Percentiles rank a stretch among this genome's conserved stretches.
Evolutionary conservation across 805 yeast species (phyloP).

Genomic region (Starmerella riodocensis): DNA sequence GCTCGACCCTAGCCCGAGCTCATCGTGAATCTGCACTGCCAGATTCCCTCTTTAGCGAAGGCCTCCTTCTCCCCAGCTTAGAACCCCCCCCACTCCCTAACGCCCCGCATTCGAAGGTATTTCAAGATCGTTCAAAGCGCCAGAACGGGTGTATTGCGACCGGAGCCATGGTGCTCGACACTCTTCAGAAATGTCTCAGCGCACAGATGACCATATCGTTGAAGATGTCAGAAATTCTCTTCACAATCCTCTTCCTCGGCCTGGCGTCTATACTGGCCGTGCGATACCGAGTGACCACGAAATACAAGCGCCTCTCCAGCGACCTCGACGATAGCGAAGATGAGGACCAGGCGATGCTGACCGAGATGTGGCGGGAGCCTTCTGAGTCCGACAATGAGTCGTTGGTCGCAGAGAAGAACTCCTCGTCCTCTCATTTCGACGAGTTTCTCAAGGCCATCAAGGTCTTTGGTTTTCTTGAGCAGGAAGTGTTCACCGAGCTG

Average conservation of each 20-base stretch:
- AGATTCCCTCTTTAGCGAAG: too few relatives aligned
- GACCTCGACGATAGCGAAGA: slow-evolving; percentile 25
- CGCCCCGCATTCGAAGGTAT: too few relatives aligned
- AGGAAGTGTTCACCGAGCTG: slow-evolving; percentile 81
- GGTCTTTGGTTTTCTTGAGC: slow-evolving; percentile 84
- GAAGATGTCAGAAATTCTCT: slow-evolving; percentile 18
- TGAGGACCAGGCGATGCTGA: slow-evolving; percentile 30
- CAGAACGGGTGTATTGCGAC: too few relatives aligned
- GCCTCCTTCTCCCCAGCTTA: too few relatives aligned
- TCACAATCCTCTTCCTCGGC: slow-evolving; percentile 23
- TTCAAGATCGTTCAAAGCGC: too few relatives aligned
- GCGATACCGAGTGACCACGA: slow-evolving; percentile 50
- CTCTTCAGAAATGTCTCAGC: slow-evolving; percentile 3
- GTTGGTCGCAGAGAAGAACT: slow-evolving; percentile 30
- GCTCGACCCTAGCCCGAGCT: too few relatives aligned
- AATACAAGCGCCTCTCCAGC: slow-evolving; percentile 44
- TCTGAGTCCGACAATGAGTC: slow-evolving; percentile 22
- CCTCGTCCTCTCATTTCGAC: slow-evolving; percentile 59
- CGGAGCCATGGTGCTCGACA: not conserved
- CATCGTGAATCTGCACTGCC: too few relatives aligned
- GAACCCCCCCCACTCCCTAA: too few relatives aligned
- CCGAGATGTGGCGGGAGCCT: slow-evolving; percentile 32
- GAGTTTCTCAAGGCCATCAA: slow-evolving; percentile 83
- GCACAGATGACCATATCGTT: slow-evolving; percentile 12
- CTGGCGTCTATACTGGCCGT: slow-evolving; percentile 36